phyloP scores from a whole-genome alignment of 1,284 basidiomycete genomes.

The Cutaneotrichosporon cavernicola region DNA sequence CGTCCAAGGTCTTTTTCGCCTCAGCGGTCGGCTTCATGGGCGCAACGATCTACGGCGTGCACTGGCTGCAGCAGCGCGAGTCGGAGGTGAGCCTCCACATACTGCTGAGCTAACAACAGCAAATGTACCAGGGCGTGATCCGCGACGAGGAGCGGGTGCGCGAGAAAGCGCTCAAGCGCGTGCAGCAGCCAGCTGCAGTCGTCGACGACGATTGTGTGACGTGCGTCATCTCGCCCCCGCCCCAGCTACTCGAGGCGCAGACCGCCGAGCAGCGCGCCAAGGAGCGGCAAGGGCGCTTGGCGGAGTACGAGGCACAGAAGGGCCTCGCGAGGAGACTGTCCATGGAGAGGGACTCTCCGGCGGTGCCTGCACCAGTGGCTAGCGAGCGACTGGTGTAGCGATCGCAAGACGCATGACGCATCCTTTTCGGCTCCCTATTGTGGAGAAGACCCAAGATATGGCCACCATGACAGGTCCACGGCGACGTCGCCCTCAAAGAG shows the following conservation, averaged over 20 bases:
- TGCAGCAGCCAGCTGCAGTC: slow-evolving; percentile 35
- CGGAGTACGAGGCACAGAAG: slow-evolving; percentile 47
- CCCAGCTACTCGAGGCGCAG: slow-evolving; percentile 43
- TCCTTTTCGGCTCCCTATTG: neutral
- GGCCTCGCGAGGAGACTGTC: slow-evolving; percentile 31
- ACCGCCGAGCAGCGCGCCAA: slow-evolving; percentile 31
- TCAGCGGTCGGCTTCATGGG: slow-evolving; percentile 67
- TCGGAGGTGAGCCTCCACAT: slow-evolving; percentile 63
- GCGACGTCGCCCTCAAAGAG: no score
- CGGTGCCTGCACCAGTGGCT: neutral
- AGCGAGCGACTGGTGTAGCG: slow-evolving; percentile 1
- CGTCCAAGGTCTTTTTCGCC: slow-evolving; percentile 73
- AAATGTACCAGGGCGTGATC: slow-evolving; percentile 85
- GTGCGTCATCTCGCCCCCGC: slow-evolving; percentile 44
- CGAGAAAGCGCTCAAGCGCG: slow-evolving; percentile 32
- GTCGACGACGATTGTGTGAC: slow-evolving; percentile 47
- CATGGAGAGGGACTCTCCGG: slow-evolving; percentile 21
- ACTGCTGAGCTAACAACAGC: slow-evolving; percentile 55
- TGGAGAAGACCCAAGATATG: neutral
- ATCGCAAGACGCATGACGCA: neutral
- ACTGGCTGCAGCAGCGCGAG: slow-evolving; percentile 82
- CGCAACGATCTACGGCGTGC: slow-evolving; percentile 84
- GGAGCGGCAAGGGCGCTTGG: slow-evolving; percentile 36
- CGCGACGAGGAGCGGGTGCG: slow-evolving; percentile 72
- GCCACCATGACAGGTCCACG: no score